Conservation (phyloP, 2,329 filamentous ascomycete species). For the Apiospora pterosperma region DNA sequence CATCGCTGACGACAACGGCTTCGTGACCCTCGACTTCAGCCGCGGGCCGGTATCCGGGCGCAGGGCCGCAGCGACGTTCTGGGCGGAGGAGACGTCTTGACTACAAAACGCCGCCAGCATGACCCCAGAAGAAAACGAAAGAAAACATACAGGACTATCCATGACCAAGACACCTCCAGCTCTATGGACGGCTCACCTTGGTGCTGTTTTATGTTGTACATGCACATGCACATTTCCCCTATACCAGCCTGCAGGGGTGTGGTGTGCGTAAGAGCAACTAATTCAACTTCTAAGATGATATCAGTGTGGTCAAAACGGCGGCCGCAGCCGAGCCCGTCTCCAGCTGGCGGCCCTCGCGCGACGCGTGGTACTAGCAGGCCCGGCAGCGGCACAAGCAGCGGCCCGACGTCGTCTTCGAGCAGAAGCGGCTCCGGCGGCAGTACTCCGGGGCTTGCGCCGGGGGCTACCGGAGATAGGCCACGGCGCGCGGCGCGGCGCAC, state of each 20-base stretch:
- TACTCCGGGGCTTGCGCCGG: not conserved
- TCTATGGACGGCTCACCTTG: too few species aligned
- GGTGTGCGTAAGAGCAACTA: not conserved
- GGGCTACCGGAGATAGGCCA: not conserved
- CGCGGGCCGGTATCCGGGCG: too few species aligned
- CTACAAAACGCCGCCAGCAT: too few species aligned
- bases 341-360: not conserved
- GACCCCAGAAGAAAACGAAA: too few species aligned
- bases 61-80: too few species aligned
- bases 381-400: not conserved
- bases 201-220: too few species aligned
- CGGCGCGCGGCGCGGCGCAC: not conserved
- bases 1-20: not conserved
- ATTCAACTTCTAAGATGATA: not conserved
- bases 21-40: not conserved
- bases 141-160: too few species aligned
- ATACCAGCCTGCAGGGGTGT: too few species aligned
- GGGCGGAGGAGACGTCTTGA: too few species aligned
- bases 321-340: not conserved
- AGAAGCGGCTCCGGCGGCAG: not conserved
- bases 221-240: too few species aligned
- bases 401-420: not conserved
- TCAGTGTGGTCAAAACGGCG: too few species aligned
- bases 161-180: too few species aligned
- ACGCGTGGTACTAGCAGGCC: not conserved